These are phyloP conservation scores for Cucurbita ficifolia DNA, from an alignment of 306 rosid species.

Conservation along the genomic window DNA sequence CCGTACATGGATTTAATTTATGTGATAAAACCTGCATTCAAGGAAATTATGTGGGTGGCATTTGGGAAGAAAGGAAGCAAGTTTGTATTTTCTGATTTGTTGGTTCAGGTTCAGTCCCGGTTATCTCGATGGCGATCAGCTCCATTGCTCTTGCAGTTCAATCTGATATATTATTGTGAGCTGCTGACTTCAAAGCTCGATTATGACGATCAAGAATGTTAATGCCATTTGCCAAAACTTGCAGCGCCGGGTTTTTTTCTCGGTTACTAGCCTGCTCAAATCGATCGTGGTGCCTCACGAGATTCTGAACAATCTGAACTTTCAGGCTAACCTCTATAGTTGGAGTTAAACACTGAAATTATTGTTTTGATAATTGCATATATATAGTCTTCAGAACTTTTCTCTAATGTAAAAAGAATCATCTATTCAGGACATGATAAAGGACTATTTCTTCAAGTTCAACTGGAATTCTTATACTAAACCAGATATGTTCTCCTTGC, in stretches of 20 bases:
- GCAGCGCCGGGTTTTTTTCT: not conserved
- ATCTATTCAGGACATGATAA: not conserved
- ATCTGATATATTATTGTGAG: not conserved
- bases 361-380: not conserved
- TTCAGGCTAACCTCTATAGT: not conserved
- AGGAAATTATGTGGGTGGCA: not conserved
- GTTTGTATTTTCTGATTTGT: not conserved
- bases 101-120: not conserved
- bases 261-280: not conserved
- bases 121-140: not conserved
- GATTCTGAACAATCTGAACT: slow-evolving; percentile 2
- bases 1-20: not conserved
- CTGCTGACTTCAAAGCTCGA: not conserved
- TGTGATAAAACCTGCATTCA: not conserved
- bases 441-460: not conserved
- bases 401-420: not conserved
- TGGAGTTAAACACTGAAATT: not conserved
- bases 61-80: not conserved
- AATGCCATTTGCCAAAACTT: not conserved
- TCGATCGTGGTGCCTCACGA: not conserved
- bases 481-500: not conserved
- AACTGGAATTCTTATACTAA: not conserved
- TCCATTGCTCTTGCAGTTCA: not conserved
- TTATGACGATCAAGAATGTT: not conserved
- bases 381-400: not conserved